These are phyloP conservation scores for Myxozyma monticola DNA, from an alignment of 805 yeast genomes.

Conservation along the genomic window DNA sequence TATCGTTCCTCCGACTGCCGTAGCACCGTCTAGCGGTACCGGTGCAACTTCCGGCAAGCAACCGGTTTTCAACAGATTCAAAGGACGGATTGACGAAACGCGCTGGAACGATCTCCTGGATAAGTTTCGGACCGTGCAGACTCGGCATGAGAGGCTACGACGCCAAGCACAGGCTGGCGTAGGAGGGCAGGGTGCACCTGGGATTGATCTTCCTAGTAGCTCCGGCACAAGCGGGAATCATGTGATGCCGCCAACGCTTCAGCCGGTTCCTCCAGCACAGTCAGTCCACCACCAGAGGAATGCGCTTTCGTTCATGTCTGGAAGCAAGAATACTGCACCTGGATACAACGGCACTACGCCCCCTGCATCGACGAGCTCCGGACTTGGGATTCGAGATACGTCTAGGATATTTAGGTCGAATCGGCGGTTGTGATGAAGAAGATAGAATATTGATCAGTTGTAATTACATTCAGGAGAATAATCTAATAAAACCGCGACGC, in stretches of 20 bases:
- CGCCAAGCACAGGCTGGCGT: conserved; percentile 17
- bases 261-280: too few species aligned
- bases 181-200: conserved; percentile 8
- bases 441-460: not conserved
- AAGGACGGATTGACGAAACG: conserved; percentile 33
- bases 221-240: not conserved
- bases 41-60: conserved; percentile 25
- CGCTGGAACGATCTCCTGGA: conserved; percentile 48
- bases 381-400: too few species aligned
- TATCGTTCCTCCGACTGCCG: conserved; percentile 28
- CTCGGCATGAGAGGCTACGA: conserved; percentile 39
- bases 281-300: conserved; percentile 22
- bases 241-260: not conserved
- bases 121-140: conserved; percentile 53
- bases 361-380: too few species aligned
- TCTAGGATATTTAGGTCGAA: conserved; percentile 10
- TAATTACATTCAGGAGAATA: not conserved
- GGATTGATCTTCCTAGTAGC: conserved; percentile 8
- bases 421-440: conserved; percentile 1
- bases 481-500: not conserved
- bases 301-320: conserved; percentile 26
- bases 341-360: too few species aligned
- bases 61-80: conserved; percentile 15
- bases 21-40: conserved; percentile 12
- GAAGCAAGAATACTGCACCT: conserved; percentile 1